Conservation (phyloP, 352 stramenopile genomes). For the Saprolegnia diclina region DNA sequence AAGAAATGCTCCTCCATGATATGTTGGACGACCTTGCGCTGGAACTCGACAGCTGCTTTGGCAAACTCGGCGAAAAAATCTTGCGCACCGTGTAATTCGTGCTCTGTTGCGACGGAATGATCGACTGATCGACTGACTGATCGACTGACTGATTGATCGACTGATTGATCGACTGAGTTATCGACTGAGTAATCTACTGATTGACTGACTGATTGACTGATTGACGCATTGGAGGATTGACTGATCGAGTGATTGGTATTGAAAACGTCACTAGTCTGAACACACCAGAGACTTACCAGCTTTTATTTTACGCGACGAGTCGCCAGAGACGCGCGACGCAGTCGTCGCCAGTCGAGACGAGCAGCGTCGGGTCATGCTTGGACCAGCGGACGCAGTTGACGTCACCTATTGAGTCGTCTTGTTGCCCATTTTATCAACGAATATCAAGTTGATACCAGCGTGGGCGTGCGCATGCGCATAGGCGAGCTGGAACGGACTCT, state of each 20-base stretch:
- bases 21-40: not conserved
- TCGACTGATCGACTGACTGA: too few relatives aligned
- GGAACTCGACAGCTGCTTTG: constrained; percentile 18
- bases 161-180: too few relatives aligned
- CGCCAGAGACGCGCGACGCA: constrained; percentile 55
- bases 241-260: too few relatives aligned
- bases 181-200: too few relatives aligned
- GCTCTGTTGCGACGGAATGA: too few relatives aligned
- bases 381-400: constrained; percentile 81
- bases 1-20: constrained; percentile 17
- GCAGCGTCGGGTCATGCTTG: constrained; percentile 38
- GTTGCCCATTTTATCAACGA: constrained; percentile 26
- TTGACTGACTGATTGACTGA: too few relatives aligned
- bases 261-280: too few relatives aligned
- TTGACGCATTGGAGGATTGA: too few relatives aligned
- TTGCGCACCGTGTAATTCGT: constrained; percentile 3
- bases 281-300: too few relatives aligned
- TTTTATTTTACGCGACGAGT: not conserved
- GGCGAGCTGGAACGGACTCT: constrained; percentile 56
- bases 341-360: constrained; percentile 66
- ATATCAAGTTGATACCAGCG: constrained; percentile 26
- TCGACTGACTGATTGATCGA: too few relatives aligned
- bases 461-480: constrained; percentile 56
- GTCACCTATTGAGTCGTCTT: constrained; percentile 37
- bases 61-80: constrained; percentile 14